phyloP scores from a whole-genome alignment of 2,329 filamentous ascomycete species.

The Alternaria novae-zelandiae region DNA sequence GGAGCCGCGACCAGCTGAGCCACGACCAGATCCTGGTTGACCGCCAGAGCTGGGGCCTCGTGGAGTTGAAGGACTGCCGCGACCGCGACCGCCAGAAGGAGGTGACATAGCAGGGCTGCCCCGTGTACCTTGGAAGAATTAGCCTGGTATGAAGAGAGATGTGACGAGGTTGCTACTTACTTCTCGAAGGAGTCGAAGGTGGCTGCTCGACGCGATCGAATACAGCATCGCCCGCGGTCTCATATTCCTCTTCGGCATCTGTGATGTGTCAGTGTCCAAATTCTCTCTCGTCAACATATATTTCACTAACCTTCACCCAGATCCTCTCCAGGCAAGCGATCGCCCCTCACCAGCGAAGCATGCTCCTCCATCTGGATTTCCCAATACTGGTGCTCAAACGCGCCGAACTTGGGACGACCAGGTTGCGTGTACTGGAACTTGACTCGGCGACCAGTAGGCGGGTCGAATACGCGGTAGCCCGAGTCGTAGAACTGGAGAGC shows the following conservation, averaged over 20 bases:
- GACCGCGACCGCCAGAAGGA: not conserved
- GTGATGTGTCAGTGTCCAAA: not conserved
- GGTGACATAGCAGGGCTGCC: not conserved
- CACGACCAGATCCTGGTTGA: not conserved
- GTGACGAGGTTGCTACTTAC: not conserved
- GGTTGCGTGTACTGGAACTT: not conserved
- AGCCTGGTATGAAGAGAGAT: not conserved
- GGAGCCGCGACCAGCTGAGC: not conserved
- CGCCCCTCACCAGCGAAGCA: not conserved
- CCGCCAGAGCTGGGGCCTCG: not conserved
- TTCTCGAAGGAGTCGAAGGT: not conserved
- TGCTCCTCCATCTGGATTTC: not conserved
- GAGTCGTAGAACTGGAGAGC: not conserved
- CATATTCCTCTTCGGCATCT: not conserved
- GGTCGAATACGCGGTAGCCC: not conserved
- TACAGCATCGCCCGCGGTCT: not conserved
- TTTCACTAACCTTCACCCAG: not conserved
- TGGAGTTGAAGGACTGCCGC: not conserved
- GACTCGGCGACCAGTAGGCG: not conserved
- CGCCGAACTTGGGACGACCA: not conserved
- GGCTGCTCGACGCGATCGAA: not conserved
- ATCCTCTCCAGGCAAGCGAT: not conserved
- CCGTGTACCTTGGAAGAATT: not conserved
- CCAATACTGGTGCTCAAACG: not conserved
- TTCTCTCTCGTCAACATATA: no score